Percentiles rank a stretch among this genome's conserved stretches.
Evolutionary conservation across 2,329 filamentous ascomycete genomes (phyloP).

Genomic region (Albifimbria verrucaria): DNA sequence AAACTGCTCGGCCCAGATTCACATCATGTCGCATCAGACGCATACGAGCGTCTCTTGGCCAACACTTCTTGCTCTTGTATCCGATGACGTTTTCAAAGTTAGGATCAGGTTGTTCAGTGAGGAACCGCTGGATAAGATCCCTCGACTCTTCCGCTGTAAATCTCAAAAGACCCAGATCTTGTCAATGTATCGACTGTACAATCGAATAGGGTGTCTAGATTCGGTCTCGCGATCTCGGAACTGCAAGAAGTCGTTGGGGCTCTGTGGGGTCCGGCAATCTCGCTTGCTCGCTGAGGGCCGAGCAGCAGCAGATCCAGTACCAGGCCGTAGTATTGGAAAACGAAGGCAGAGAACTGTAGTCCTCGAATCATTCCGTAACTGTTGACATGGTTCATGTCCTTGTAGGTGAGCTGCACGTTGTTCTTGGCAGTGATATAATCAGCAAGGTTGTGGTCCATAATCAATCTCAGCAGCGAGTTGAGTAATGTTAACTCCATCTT

Average conservation of each 20-base stretch:
- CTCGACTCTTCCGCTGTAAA: conserved; percentile 93
- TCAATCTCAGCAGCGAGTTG: conserved; percentile 86
- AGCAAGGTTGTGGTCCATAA: conserved; percentile 99
- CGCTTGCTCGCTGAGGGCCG: conserved; percentile 92
- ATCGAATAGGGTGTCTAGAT: conserved; percentile 86
- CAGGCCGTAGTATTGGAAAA: conserved; percentile 97
- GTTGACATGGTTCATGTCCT: conserved; percentile 99
- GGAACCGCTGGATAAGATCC: conserved; percentile 93
- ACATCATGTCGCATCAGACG: conserved; percentile 98
- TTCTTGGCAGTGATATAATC: conserved; percentile 99
- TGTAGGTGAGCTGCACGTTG: conserved; percentile 98
- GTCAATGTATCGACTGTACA: conserved; percentile 98
- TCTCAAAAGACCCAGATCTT: conserved; percentile 97
- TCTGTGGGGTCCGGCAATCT: conserved; percentile 94
- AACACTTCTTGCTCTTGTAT: conserved; percentile 99
- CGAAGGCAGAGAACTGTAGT: conserved; percentile 95
- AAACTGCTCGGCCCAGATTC: conserved; percentile 93
- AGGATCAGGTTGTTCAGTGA: conserved; percentile 96
- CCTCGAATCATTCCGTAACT: conserved; percentile 98
- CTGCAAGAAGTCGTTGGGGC: conserved; percentile 95
- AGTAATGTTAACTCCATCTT: conserved; percentile 97
- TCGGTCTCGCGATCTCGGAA: conserved; percentile 93
- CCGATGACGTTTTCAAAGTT: conserved; percentile 99
- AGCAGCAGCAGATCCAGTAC: conserved; percentile 91
- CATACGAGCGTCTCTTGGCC: conserved; percentile 97